Evolutionary conservation across 1,284 basidiomycete genomes (phyloP), one percentile per base, ranked within the genome.

Genomic region (Marasmius tenuissimus): DNA sequence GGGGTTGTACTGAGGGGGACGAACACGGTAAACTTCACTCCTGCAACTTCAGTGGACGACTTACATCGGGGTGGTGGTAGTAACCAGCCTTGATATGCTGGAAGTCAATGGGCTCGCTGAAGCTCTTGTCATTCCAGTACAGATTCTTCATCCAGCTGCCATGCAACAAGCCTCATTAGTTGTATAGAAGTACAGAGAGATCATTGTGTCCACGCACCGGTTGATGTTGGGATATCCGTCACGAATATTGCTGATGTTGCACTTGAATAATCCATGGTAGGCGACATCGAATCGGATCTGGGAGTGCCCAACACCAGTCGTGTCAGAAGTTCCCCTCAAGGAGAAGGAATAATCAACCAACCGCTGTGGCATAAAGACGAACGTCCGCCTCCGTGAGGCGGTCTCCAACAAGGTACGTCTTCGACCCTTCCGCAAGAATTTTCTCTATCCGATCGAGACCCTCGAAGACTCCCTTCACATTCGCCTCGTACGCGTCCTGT

Each of bases 261-360:
- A 97, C 75, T 98, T 98, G 85, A 98, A 98, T 75, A 95, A 92
- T 0, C 88, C 87, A 58, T 91, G 85, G 76, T 99, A 98, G 37
- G 93, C 96, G 0, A 91, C 89, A 70, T 97, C 94, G 61, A 81
- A 87, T 34, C 81, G 82, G 53, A 81, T 76, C 82, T 86, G 27
- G 59, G 5, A 49, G 42, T 14, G 18, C 18, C 14, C 42, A 14
- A 4, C 14, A 14, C 42, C 42, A 49, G 48, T 18, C 1, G 10
- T 5, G 3, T 49, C 5, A 56, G 20, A 7, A 51, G 38, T 16
- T n/a, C n/a, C 50, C 11, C n/a, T 34, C 12, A 4, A 53, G 39
- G 22, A 10, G 35, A 33, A 5, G 33, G 22, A 34, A 42, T 27
- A 27, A 4, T 27, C 10, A 11, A 74, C 92, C 70, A 65, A 97